Evolutionary conservation across 805 yeast species (phyloP), one percentile per base, ranked within the genome.

Genomic region (Candida oleophila): DNA sequence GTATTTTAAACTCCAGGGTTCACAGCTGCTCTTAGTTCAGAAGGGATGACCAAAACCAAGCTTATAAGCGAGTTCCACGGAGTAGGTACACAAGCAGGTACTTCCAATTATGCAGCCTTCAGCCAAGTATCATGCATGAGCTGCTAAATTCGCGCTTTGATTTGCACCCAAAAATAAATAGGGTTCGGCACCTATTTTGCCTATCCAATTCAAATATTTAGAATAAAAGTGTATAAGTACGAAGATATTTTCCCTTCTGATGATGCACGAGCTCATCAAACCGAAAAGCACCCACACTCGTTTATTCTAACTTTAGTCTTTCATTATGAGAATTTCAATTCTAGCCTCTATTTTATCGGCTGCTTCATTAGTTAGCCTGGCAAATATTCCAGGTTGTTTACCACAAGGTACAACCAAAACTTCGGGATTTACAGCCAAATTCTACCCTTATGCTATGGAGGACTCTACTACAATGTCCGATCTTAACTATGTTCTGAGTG

Each of bases 301-400:
- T 33, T 33, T 8, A 7, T 7, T 33, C 18, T 33, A 33, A 33
- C 36, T 15, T 33, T 33, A 33, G 36, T 33, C 36, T 15, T 33
- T 33, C 16, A 4, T 7, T 7, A 38, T 38, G 41, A 38, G 20
- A 20, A 12, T 38, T 38, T 20, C 28, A 12, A n/a, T 4, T 20
- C 14, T 33, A 12, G 14, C 25, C 20, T 38, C 28, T 4, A 21
- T 14, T 19, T 19, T 38, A 4, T 25, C 41, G n/a, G 15, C 19
- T 11, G 22, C 25, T 3, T 14, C 14, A 4, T 18, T 22, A 12
- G 41, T 20, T 20, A 8, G 9, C 16, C 28, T 20, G 22, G 42
- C 42, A 22, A 39, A 39, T 16, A 19, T 39, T 28, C 42, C 42
- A n/a, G 43, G 43, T 4, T 41, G 43, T 30, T 28, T 41, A 11